Conservation (phyloP, 2,329 filamentous ascomycete species). For the Leptographium wingfieldii region DNA sequence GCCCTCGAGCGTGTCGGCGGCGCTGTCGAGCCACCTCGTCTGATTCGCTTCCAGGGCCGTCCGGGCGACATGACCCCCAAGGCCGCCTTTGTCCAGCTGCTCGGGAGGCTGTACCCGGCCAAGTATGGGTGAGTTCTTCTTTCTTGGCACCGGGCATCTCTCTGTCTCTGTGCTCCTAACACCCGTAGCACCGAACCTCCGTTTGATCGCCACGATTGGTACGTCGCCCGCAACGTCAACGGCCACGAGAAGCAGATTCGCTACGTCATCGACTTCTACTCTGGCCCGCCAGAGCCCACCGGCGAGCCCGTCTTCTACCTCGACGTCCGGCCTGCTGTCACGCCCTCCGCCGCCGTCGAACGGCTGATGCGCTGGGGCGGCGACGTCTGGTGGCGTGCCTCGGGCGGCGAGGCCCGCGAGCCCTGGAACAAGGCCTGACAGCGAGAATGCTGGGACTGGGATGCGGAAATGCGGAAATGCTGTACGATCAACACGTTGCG, state of each 20-base stretch:
- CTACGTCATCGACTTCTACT: slow-evolving; percentile 97
- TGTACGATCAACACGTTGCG: not conserved
- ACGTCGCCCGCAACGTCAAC: slow-evolving; percentile 59
- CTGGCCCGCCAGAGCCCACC: slow-evolving; percentile 64
- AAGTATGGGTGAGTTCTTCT: slow-evolving; percentile 56
- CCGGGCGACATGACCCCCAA: slow-evolving; percentile 88
- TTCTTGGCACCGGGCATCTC: not conserved
- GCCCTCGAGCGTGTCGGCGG: slow-evolving; percentile 30
- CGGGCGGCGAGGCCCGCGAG: slow-evolving; percentile 54
- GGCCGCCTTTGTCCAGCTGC: slow-evolving; percentile 66
- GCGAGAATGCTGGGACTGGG: not conserved
- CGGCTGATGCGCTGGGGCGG: slow-evolving; percentile 79
- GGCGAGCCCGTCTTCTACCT: slow-evolving; percentile 94
- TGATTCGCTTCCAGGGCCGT: slow-evolving; percentile 79
- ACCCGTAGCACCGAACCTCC: slow-evolving; percentile 58
- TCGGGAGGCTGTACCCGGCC: slow-evolving; percentile 67
- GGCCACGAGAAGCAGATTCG: slow-evolving; percentile 65
- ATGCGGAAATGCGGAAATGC: not conserved
- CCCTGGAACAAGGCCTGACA: not conserved
- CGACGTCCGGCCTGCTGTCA: slow-evolving; percentile 82
- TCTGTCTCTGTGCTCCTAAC: not conserved
- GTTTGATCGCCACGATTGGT: slow-evolving; percentile 98
- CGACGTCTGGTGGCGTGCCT: slow-evolving; percentile 87
- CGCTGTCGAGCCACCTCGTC: slow-evolving; percentile 39
- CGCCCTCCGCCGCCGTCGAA: slow-evolving; percentile 68